Evolutionary conservation across 2,329 filamentous ascomycete genomes (phyloP).

Genomic region (Phialemoniopsis sp.): DNA sequence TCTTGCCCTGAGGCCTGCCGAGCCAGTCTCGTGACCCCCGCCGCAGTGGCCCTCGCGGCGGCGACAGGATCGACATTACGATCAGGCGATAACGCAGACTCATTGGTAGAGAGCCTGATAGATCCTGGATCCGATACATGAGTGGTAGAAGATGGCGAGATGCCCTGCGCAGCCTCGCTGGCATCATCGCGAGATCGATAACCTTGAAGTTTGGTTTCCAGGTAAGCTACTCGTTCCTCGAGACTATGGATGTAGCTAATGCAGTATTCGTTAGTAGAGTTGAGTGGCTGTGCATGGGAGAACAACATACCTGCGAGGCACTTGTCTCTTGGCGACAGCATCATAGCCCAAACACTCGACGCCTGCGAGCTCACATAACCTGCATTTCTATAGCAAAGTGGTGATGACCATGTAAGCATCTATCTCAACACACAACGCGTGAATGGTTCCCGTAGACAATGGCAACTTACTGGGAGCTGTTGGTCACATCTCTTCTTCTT

Average conservation of each 20-base stretch:
- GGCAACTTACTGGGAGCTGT: constrained; percentile 7
- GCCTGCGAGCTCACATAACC: neutral
- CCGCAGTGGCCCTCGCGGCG: neutral
- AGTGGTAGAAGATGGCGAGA: too few relatives aligned
- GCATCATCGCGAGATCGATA: neutral
- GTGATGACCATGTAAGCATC: too few relatives aligned
- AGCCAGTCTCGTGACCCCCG: neutral
- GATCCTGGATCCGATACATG: too few relatives aligned
- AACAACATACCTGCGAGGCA: constrained; percentile 3
- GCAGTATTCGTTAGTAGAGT: neutral
- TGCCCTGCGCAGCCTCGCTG: too few relatives aligned
- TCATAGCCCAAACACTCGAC: constrained; percentile 5
- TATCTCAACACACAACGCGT: too few relatives aligned
- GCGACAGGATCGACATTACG: neutral
- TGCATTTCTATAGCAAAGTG: too few relatives aligned
- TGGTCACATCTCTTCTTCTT: constrained; percentile 7
- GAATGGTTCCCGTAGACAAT: too few relatives aligned
- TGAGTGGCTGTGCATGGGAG: too few relatives aligned
- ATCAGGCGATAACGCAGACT: neutral
- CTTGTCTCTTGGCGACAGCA: constrained; percentile 3
- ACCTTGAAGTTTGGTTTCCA: constrained; percentile 2
- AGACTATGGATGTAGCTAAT: constrained; percentile 3
- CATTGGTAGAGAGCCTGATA: too few relatives aligned
- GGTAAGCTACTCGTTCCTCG: constrained; percentile 3
- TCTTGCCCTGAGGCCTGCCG: neutral